phyloP scores from a whole-genome alignment of 495 filamentous ascomycete species.

The Venustampulla echinocandica region DNA sequence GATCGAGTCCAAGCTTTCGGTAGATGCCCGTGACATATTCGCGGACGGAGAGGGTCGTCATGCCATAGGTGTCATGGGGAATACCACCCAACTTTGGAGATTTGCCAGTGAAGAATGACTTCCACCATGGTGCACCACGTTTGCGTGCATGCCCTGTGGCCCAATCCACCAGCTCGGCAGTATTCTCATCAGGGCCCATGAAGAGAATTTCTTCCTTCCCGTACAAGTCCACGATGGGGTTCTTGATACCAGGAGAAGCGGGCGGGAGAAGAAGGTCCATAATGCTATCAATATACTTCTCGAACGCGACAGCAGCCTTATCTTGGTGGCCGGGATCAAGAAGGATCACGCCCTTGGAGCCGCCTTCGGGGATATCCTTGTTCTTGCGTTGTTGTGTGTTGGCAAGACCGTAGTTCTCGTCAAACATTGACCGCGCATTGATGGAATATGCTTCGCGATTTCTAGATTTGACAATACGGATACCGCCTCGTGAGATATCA shows the following conservation, averaged over 20 bases:
- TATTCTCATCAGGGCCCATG: conserved; percentile 98
- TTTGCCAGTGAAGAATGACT: conserved; percentile 99
- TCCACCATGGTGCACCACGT: conserved; percentile 96
- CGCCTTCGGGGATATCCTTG: conserved; percentile 99
- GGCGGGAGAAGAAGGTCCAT: conserved; percentile 87
- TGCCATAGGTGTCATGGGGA: conserved; percentile 90
- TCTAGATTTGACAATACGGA: conserved; percentile 95
- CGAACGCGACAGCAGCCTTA: conserved; percentile 82
- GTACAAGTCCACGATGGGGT: conserved; percentile 92
- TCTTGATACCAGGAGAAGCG: conserved; percentile 91
- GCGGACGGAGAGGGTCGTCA: conserved; percentile 94
- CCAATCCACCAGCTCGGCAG: conserved; percentile 94
- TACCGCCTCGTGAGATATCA: conserved; percentile 93
- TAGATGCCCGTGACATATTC: conserved; percentile 96
- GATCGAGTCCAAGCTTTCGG: conserved; percentile 84
- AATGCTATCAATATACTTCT: conserved; percentile 99
- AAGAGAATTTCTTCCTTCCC: conserved; percentile 93
- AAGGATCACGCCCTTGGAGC: conserved; percentile 95
- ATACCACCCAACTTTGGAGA: conserved; percentile 93
- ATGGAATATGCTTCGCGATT: conserved; percentile 92
- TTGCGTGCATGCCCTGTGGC: conserved; percentile 86
- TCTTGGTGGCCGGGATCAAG: conserved; percentile 91
- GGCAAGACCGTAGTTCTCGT: conserved; percentile 97
- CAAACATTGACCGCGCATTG: conserved; percentile 91
- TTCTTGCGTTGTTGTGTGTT: conserved; percentile 99